Base-by-base conservation (phyloP, 805 yeast genomes). In the Saccharomycopsis olivae region DNA sequence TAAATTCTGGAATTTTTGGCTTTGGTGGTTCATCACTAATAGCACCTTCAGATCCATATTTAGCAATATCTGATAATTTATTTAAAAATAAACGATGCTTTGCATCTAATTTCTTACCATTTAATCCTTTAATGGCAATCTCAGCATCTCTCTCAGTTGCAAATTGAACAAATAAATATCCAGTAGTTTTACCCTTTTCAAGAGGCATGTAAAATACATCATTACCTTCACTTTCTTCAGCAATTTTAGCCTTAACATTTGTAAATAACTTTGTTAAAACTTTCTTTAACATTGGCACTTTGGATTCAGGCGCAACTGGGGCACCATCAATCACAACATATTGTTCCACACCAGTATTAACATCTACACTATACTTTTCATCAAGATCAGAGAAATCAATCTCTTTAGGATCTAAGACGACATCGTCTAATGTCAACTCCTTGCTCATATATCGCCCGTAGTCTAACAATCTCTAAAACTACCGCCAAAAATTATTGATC, bases 271-370 rank as follows among this genome's bases (percentile, higher is more conserved):
- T 89, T 51, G 71, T 73, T 55, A 92, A 71, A 33, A 94, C 96
- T 60, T 85, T 88, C 51, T 78, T 72, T 56, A 92, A 71, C 43
- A 83, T 75, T 41, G 86, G 83, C 38, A 78, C 83, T 63, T 92
- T 92, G 39, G 85, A 59, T 57, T 80, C 94, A 43, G 96, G 95
- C 19, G 95, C 95, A 47, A 86, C 68, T 50, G 99, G 99, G 9
- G 95, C 88, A 35, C 98, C 98, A 58, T 87, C 96, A 38, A 86
- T 81, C 23, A 89, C 83, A 43, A 89, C 75, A 55, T 75, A 87
- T 53, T 73, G 73, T 54, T 84, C 95, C 42, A 83, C 68, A 37
- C 76, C 73, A 43, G 69, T 63, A 38, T 73, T 75, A 39, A 71
- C 75, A 41, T 73, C 71, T 36, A 81, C 76, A 18, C 72, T 60